Conservation (phyloP, 371 early-diverging fungal species). For the Saksenaea oblongispora region DNA sequence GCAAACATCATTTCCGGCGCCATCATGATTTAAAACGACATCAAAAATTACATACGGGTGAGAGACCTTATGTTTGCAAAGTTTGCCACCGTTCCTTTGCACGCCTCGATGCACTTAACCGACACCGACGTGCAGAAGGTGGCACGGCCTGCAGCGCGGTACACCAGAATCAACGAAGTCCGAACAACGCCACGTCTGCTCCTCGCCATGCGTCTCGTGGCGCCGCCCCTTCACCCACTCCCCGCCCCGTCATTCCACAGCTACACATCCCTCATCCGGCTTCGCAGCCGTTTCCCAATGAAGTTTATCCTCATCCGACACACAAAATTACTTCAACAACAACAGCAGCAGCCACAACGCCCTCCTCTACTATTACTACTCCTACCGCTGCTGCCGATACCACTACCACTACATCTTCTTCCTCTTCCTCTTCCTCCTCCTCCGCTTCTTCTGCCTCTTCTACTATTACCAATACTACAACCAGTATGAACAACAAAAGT, state of each 20-base stretch:
- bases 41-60: conserved; percentile 63
- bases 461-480: not conserved
- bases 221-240: conserved; percentile 4
- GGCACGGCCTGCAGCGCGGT: conserved; percentile 49
- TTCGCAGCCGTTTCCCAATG: conserved; percentile 24
- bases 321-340: conserved; percentile 5
- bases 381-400: conserved; percentile 12
- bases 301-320: conserved; percentile 12
- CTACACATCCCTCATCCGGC: conserved; percentile 27
- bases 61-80: conserved; percentile 58
- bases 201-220: conserved; percentile 2
- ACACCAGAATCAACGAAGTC: conserved; percentile 9
- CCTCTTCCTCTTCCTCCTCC: conserved; percentile 10
- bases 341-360: conserved; percentile 12
- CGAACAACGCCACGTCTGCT: conserved; percentile 12
- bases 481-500: not conserved
- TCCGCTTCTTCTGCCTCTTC: conserved; percentile 8
- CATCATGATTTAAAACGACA: conserved; percentile 68
- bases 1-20: conserved; percentile 50
- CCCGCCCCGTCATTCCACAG: conserved; percentile 24
- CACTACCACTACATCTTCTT: conserved; percentile 16
- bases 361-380: conserved; percentile 11
- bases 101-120: conserved; percentile 69
- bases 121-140: conserved; percentile 69
- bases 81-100: conserved; percentile 64